phyloP scores from a whole-genome alignment of 306 rosid genomes.

The Rosa chinensis region DNA sequence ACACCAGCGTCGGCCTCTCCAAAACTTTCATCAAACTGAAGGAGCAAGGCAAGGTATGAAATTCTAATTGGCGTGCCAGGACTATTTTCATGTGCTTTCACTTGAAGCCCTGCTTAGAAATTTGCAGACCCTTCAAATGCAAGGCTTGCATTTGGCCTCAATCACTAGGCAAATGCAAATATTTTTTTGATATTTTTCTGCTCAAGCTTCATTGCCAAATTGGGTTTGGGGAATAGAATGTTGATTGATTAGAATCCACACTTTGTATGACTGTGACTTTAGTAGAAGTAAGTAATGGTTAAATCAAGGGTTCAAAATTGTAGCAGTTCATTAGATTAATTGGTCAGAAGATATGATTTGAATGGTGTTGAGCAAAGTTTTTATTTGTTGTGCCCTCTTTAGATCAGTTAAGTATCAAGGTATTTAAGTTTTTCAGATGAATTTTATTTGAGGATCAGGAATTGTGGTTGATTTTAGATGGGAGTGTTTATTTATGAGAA shows the following conservation, averaged over 20 bases:
- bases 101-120: not conserved
- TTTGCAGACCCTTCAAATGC: not conserved
- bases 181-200: not conserved
- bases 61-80: not conserved
- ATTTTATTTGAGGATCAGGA: not conserved
- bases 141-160: conserved; percentile 5
- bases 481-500: not conserved
- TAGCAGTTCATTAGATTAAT: not conserved
- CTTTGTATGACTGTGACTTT: too few species aligned
- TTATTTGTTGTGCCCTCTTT: not conserved
- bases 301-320: not conserved
- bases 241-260: not conserved
- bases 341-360: not conserved
- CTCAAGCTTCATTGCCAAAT: not conserved
- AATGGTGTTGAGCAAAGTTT: not conserved
- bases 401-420: not conserved
- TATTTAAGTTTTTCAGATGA: not conserved
- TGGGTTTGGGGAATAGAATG: not conserved
- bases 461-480: not conserved
- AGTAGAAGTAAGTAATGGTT: not conserved
- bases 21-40: too few species aligned
- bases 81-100: not conserved
- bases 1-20: too few species aligned
- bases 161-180: not conserved
- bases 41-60: conserved; percentile 61